Evolutionary conservation across 2,329 filamentous ascomycete genomes (phyloP), one percentile per base, ranked within the genome.

Genomic region (Pleoardoris graminearum): DNA sequence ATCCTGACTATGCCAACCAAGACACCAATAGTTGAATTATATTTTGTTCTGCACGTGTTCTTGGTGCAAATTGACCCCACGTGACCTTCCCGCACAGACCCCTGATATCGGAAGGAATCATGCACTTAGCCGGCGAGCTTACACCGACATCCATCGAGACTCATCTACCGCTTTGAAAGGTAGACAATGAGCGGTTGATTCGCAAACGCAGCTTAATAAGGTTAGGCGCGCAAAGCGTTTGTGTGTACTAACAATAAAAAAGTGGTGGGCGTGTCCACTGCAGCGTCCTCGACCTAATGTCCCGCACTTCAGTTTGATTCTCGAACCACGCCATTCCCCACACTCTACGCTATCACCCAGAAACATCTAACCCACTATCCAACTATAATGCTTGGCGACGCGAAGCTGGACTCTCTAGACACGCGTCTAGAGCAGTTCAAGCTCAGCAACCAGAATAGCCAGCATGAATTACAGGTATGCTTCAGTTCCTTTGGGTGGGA

Each of bases 341-440:
- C 17, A 17, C 17, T 21, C 25, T 19, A n/a, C 22, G n/a, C 12
- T 41, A 4, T 27, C 25, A 41, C 5, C 27, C 11, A 48, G 7
- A 30, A 25, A 30, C n/a, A n/a, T n/a, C 30, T 32, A 30, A 17
- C 19, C 12, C 35, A 23, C 23, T 25, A 17, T 17, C n/a, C 50
- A 59, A 45, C 3, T n/a, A n/a, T n/a, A n/a, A 67, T 68, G 65
- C 53, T 66, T 17, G 58, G 58, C 1, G 64, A 67, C 39, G 54
- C 55, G 3, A 63, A 66, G 27, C 57, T 68, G 30, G 48, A 65
- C 46, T 66, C 61, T 8, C 41, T 69, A 19, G 64, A 66, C 33
- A 66, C 65, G n/a, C 64, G 58, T 33, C 43, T 68, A 7, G 61
- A 68, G 51, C 62, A 62, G 29, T 68, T 68, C 53, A 66, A 62